phyloP scores from a whole-genome alignment of 2,329 filamentous ascomycete genomes.

The Beauveria medogensis region DNA sequence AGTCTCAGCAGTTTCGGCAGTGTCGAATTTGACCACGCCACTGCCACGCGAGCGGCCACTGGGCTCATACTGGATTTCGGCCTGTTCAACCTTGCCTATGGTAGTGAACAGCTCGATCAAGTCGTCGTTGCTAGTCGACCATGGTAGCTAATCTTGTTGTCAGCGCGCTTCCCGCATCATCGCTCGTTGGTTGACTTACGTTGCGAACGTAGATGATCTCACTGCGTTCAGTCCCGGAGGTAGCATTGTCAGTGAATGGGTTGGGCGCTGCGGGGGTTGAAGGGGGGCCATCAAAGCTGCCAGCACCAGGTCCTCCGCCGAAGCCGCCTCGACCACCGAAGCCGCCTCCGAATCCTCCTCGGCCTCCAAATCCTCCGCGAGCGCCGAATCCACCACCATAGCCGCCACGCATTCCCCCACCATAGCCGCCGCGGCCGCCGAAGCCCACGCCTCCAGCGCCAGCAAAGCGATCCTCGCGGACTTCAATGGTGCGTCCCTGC shows the following conservation, averaged over 20 bases:
- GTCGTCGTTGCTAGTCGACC: conserved; percentile 98
- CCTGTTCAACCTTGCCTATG: conserved; percentile 94
- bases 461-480: conserved; percentile 93
- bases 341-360: conserved; percentile 42
- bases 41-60: conserved; percentile 92
- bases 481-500: conserved; percentile 88
- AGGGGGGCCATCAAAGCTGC: conserved; percentile 40
- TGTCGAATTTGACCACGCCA: conserved; percentile 93
- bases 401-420: conserved; percentile 50
- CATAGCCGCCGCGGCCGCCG: conserved; percentile 48
- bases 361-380: conserved; percentile 44
- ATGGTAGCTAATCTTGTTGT: conserved; percentile 61
- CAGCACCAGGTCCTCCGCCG: conserved; percentile 27
- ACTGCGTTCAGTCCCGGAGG: conserved; percentile 74
- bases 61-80: conserved; percentile 98
- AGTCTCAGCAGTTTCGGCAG: conserved; percentile 75
- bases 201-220: conserved; percentile 93
- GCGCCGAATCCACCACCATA: conserved; percentile 45
- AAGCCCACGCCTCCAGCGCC: conserved; percentile 50
- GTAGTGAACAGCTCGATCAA: conserved; percentile 93
- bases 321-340: conserved; percentile 46
- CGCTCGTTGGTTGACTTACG: conserved; percentile 48
- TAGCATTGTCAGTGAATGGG: conserved; percentile 88
- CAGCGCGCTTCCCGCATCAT: not conserved
- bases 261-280: conserved; percentile 57